phyloP scores from a whole-genome alignment of 2,329 filamentous ascomycete genomes.

The Leptographium wingfieldii region DNA sequence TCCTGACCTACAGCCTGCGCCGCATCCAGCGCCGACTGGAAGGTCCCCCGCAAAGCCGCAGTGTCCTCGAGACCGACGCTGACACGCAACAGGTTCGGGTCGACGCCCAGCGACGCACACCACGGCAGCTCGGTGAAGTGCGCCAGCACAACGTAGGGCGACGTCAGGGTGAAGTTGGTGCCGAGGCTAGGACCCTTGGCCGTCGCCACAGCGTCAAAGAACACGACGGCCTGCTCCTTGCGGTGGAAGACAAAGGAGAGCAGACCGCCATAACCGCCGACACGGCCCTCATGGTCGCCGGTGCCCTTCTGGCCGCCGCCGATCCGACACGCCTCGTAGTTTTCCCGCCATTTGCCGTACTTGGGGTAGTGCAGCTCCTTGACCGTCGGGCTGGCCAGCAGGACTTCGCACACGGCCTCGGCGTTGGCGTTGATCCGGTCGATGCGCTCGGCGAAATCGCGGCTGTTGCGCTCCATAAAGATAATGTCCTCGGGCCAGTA shows the following conservation, averaged over 20 bases:
- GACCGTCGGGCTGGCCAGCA: conserved; percentile 49
- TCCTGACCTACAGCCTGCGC: conserved; percentile 21
- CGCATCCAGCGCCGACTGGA: conserved; percentile 57
- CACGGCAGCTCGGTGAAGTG: conserved; percentile 91
- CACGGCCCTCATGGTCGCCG: conserved; percentile 50
- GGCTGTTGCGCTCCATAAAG: conserved; percentile 91
- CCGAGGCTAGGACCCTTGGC: conserved; percentile 90
- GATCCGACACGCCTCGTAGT: conserved; percentile 60
- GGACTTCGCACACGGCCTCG: conserved; percentile 64
- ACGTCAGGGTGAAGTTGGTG: conserved; percentile 90
- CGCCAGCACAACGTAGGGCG: conserved; percentile 81
- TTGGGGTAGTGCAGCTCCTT: conserved; percentile 83
- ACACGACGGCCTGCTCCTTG: conserved; percentile 58
- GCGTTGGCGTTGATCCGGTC: conserved; percentile 76
- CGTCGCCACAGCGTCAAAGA: conserved; percentile 77
- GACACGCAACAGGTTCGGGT: conserved; percentile 67
- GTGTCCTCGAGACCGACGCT: conserved; percentile 84
- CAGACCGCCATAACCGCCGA: conserved; percentile 79
- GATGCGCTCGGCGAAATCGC: conserved; percentile 76
- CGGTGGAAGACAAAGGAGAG: conserved; percentile 71
- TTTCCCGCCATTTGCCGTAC: conserved; percentile 39
- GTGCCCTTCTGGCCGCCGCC: conserved; percentile 36
- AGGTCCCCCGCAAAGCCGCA: conserved; percentile 47
- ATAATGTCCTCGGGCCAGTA: conserved; percentile 92
- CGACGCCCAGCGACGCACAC: conserved; percentile 71